Conservation (phyloP, 176 grass and related monocot genomes). For the Ensete ventricosum region DNA sequence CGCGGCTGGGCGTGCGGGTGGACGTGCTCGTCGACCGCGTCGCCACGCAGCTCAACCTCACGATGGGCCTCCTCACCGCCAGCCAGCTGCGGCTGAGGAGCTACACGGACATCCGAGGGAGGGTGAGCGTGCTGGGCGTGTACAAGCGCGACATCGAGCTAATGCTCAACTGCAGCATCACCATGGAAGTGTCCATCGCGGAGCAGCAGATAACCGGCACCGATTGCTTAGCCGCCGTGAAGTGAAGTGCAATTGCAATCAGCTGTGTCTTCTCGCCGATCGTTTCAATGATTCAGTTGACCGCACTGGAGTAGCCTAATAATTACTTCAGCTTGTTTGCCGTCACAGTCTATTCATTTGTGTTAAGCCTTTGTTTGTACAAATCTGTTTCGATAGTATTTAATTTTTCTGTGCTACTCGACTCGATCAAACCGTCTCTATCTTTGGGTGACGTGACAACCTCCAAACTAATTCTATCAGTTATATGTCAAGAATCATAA, state of each 20-base stretch:
- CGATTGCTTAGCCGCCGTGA: background rate
- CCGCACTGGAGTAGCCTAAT: too few species aligned
- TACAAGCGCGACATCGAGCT: conserved; percentile 7
- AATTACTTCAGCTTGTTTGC: too few species aligned
- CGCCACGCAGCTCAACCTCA: conserved; percentile 24
- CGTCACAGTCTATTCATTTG: too few species aligned
- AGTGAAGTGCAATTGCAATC: background rate
- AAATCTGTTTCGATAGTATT: too few species aligned
- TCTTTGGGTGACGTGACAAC: too few species aligned
- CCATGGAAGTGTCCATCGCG: background rate
- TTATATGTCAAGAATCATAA: too few species aligned
- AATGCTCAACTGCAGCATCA: conserved; percentile 14
- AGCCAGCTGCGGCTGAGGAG: conserved; percentile 32
- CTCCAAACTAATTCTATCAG: too few species aligned
- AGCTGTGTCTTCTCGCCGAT: too few species aligned
- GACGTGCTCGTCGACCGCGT: conserved; percentile 37
- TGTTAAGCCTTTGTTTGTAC: too few species aligned
- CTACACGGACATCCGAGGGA: conserved; percentile 37
- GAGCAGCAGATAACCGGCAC: background rate
- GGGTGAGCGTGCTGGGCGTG: conserved; percentile 39
- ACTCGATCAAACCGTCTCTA: too few species aligned
- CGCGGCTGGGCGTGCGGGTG: conserved; percentile 47
- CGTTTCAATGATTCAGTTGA: too few species aligned
- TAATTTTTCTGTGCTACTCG: too few species aligned
- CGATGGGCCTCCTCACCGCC: conserved; percentile 22